A percentile compares a stretch with the other conserved stretches of the same genome.
Conservation (phyloP, 2,329 filamentous ascomycete genomes). For the Fusarium lateritium region DNA sequence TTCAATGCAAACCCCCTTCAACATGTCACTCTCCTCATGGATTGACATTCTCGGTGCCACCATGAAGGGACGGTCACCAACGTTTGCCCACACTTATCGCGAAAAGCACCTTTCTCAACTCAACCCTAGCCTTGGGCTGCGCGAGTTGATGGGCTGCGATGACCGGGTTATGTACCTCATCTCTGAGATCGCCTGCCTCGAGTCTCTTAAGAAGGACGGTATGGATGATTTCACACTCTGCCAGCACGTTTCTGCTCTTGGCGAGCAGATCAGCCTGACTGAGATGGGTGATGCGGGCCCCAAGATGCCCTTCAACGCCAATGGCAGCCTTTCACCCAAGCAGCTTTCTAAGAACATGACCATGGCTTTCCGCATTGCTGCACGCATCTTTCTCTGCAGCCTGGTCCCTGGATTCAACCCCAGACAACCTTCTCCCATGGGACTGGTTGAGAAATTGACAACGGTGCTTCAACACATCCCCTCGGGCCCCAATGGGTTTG, state of each 20-base stretch:
- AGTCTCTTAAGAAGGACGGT: slow-evolving; percentile 85
- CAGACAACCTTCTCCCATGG: slow-evolving; percentile 79
- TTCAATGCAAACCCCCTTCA: slow-evolving; percentile 80
- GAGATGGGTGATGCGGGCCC: slow-evolving; percentile 75
- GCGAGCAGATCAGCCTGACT: slow-evolving; percentile 86
- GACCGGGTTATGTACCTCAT: slow-evolving; percentile 98
- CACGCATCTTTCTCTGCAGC: slow-evolving; percentile 96
- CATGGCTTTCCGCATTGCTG: slow-evolving; percentile 89
- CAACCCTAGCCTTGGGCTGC: slow-evolving; percentile 78
- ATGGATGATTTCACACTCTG: slow-evolving; percentile 91
- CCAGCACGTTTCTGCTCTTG: slow-evolving; percentile 89
- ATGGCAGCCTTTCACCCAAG: slow-evolving; percentile 83
- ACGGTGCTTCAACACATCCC: slow-evolving; percentile 86
- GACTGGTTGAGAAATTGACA: slow-evolving; percentile 83
- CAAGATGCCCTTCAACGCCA: slow-evolving; percentile 74
- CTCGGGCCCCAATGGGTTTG: slow-evolving; percentile 83
- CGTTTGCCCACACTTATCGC: slow-evolving; percentile 95
- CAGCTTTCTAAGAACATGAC: slow-evolving; percentile 92
- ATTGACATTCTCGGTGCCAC: slow-evolving; percentile 97
- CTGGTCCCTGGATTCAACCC: slow-evolving; percentile 91
- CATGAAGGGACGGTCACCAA: slow-evolving; percentile 88
- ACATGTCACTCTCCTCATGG: slow-evolving; percentile 95
- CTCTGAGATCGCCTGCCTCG: slow-evolving; percentile 95
- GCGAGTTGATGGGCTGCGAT: slow-evolving; percentile 97
- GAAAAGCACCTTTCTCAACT: slow-evolving; percentile 85